phyloP scores from a whole-genome alignment of 208 protist species.

The Histomonas meleagridis region DNA sequence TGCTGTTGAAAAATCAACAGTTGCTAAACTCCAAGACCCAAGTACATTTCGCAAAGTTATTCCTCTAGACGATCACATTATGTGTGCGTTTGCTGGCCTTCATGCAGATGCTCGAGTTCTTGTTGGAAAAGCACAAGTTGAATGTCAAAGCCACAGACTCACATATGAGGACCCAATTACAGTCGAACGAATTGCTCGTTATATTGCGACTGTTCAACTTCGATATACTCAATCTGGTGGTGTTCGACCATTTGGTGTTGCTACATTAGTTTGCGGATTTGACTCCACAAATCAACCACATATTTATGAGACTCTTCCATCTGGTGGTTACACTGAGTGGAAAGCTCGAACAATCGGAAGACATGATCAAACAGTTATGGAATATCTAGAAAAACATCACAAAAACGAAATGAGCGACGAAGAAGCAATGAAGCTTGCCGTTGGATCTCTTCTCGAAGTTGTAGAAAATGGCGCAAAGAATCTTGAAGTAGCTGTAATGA shows the following conservation, averaged over 20 bases:
- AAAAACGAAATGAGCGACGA: constrained; percentile 61
- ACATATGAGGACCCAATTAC: constrained; percentile 90
- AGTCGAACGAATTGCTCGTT: constrained; percentile 89
- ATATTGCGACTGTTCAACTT: constrained; percentile 82
- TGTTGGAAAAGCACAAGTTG: constrained; percentile 80
- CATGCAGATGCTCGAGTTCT: constrained; percentile 96
- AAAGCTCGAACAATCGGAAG: constrained; percentile 68
- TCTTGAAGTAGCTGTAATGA: constrained; percentile 62
- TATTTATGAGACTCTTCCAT: constrained; percentile 77
- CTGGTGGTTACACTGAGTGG: constrained; percentile 71
- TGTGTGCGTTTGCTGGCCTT: constrained; percentile 58
- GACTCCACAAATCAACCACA: constrained; percentile 78
- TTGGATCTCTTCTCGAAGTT: constrained; percentile 88
- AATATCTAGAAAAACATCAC: constrained; percentile 97
- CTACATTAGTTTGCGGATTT: constrained; percentile 92
- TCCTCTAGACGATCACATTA: constrained; percentile 71
- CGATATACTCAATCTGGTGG: constrained; percentile 76
- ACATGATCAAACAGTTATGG: constrained; percentile 86
- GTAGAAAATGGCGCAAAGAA: constrained; percentile 70
- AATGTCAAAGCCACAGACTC: constrained; percentile 93
- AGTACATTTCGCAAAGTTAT: constrained; percentile 94
- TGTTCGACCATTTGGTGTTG: constrained; percentile 94
- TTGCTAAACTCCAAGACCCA: constrained; percentile 92
- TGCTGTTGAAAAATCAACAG: constrained; percentile 91
- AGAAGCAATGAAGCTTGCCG: constrained; percentile 80